A percentile compares a stretch with the other conserved stretches of the same genome.
phyloP scores from a whole-genome alignment of 2,329 filamentous ascomycete genomes.

The Cercospora berteroae region DNA sequence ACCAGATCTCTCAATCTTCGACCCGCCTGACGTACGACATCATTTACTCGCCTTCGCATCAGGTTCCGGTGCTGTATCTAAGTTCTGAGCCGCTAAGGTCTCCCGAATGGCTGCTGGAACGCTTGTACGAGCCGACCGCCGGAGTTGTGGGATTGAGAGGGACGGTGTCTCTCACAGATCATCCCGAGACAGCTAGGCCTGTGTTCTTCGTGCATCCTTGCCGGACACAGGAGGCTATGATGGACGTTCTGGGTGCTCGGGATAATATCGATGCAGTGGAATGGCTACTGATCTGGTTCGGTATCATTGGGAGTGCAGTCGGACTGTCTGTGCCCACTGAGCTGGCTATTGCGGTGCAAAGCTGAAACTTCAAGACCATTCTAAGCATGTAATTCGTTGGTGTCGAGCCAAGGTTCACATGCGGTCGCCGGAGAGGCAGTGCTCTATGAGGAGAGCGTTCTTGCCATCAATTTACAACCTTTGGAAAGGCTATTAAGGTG shows the following conservation, averaged over 20 bases:
- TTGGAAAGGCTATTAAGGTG: slow-evolving; percentile 2
- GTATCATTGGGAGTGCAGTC: slow-evolving; percentile 77
- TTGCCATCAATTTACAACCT: not conserved
- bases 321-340: slow-evolving; percentile 55
- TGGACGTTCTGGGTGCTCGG: slow-evolving; percentile 43
- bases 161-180: slow-evolving; percentile 54
- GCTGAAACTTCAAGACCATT: not conserved
- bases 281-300: slow-evolving; percentile 87
- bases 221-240: slow-evolving; percentile 78
- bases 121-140: slow-evolving; percentile 35
- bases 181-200: slow-evolving; percentile 75
- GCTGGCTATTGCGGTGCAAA: slow-evolving; percentile 19
- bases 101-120: slow-evolving; percentile 40
- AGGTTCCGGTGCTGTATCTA: slow-evolving; percentile 48
- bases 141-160: slow-evolving; percentile 38
- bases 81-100: slow-evolving; percentile 36
- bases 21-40: slow-evolving; percentile 39
- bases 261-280: slow-evolving; percentile 49
- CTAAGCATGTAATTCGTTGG: not conserved
- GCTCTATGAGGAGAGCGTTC: not conserved
- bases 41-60: slow-evolving; percentile 45
- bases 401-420: not conserved
- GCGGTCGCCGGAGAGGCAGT: not conserved
- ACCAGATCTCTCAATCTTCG: not conserved
- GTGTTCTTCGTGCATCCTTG: slow-evolving; percentile 93